Evolutionary conservation across 2,329 filamentous ascomycete species (phyloP).

Genomic region (Hypoxylon sp.): DNA sequence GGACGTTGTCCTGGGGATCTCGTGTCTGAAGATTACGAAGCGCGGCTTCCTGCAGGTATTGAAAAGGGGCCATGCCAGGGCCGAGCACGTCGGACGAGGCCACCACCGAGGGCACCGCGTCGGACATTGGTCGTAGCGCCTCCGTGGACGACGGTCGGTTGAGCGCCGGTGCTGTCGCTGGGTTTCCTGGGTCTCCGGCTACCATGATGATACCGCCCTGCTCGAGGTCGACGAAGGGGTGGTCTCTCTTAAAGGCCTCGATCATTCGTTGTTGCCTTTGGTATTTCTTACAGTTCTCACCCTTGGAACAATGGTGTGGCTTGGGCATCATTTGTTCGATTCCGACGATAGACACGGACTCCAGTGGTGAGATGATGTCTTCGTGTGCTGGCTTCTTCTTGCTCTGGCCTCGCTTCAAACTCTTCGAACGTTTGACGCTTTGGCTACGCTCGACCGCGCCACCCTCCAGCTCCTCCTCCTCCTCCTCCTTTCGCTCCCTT

Average conservation of each 20-base stretch:
- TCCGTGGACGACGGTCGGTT: slow-evolving; percentile 63
- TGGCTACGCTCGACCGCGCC: slow-evolving; percentile 37
- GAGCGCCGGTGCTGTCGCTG: slow-evolving; percentile 67
- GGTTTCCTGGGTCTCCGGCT: slow-evolving; percentile 80
- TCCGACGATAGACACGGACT: slow-evolving; percentile 89
- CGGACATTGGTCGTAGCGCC: slow-evolving; percentile 72
- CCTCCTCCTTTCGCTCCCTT: slow-evolving; percentile 47
- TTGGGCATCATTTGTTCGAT: slow-evolving; percentile 90
- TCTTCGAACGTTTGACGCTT: slow-evolving; percentile 50
- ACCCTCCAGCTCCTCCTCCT: slow-evolving; percentile 28
- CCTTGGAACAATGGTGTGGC: slow-evolving; percentile 84
- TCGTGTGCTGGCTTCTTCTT: slow-evolving; percentile 56
- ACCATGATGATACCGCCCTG: slow-evolving; percentile 76
- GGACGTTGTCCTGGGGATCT: slow-evolving; percentile 91
- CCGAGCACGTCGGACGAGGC: slow-evolving; percentile 92
- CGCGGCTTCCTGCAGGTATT: slow-evolving; percentile 76
- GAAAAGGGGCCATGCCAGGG: slow-evolving; percentile 69
- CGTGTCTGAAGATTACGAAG: slow-evolving; percentile 74
- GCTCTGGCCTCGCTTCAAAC: slow-evolving; percentile 41
- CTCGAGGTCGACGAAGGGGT: slow-evolving; percentile 71
- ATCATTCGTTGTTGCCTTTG: slow-evolving; percentile 81
- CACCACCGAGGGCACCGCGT: slow-evolving; percentile 81
- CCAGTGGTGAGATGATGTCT: slow-evolving; percentile 77
- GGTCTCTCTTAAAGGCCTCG: slow-evolving; percentile 76
- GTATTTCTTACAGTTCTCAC: slow-evolving; percentile 85